These are phyloP conservation scores for Knoxia roxburghii DNA, from an alignment of 257 asterid genomes.

Conservation along the genomic window DNA sequence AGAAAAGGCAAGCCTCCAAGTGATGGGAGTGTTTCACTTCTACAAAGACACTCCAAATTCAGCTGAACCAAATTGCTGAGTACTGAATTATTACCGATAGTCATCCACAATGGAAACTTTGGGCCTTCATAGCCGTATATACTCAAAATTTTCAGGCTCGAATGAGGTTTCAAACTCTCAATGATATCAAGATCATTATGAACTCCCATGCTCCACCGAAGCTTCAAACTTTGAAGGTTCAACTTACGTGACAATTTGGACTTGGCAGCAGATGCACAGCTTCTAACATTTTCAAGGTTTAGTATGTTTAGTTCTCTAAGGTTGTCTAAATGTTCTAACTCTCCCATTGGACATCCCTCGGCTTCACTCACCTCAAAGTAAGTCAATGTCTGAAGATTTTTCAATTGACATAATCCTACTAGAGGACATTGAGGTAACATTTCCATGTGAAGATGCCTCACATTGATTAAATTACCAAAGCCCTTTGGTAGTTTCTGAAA, in stretches of 20 bases:
- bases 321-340: not conserved
- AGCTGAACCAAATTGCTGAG: not conserved
- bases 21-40: slow-evolving; percentile 10
- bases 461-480: slow-evolving; percentile 7
- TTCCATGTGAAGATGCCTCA: slow-evolving; percentile 18
- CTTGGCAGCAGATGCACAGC: too few relatives aligned
- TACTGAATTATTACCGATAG: too few relatives aligned
- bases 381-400: not conserved
- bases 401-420: slow-evolving; percentile 14
- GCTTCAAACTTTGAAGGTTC: not conserved
- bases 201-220: not conserved
- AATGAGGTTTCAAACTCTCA: too few relatives aligned
- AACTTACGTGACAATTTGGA: too few relatives aligned
- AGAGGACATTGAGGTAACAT: not conserved
- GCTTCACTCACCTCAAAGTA: not conserved
- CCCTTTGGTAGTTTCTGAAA: not conserved
- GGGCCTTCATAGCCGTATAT: too few relatives aligned
- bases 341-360: too few relatives aligned
- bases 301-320: too few relatives aligned
- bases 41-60: not conserved
- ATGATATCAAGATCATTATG: too few relatives aligned
- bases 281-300: too few relatives aligned
- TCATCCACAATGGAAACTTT: too few relatives aligned
- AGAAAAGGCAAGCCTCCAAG: slow-evolving; percentile 21
- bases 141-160: too few relatives aligned